Conservation (phyloP, 768 basidiomycete species). For the Mrakia hoshinonis region DNA sequence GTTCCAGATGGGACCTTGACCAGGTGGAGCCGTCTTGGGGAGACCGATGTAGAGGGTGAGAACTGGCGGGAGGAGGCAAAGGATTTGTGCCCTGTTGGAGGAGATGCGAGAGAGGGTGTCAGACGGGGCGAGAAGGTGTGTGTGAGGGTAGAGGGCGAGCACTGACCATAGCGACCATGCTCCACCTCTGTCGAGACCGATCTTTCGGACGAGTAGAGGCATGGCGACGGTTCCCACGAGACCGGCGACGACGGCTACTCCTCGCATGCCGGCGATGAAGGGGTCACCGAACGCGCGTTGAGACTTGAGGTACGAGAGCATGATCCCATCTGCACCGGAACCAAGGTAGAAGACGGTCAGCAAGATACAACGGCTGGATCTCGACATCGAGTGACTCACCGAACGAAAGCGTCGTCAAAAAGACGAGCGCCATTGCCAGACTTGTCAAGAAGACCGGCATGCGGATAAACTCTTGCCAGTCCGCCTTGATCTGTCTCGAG, state of each 20-base stretch:
- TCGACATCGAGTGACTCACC: slow-evolving; percentile 29
- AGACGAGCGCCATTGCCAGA: slow-evolving; percentile 45
- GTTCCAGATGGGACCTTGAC: slow-evolving; percentile 38
- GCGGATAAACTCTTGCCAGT: slow-evolving; percentile 44
- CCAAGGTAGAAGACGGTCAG: not conserved
- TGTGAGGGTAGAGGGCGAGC: too few relatives aligned
- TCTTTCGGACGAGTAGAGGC: slow-evolving; percentile 43
- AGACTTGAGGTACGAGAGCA: slow-evolving; percentile 50
- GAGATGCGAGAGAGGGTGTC: not conserved
- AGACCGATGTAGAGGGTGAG: slow-evolving; percentile 43
- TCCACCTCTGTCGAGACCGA: slow-evolving; percentile 48
- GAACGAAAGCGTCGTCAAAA: slow-evolving; percentile 46
- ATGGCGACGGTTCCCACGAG: slow-evolving; percentile 47
- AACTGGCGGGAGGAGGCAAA: slow-evolving; percentile 47
- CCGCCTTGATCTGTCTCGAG: slow-evolving; percentile 6
- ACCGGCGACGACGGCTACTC: slow-evolving; percentile 46
- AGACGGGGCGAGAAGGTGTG: not conserved
- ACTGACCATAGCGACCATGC: slow-evolving; percentile 49
- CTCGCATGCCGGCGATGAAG: slow-evolving; percentile 50
- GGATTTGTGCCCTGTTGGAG: slow-evolving; percentile 41
- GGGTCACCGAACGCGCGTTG: slow-evolving; percentile 44
- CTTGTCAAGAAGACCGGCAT: slow-evolving; percentile 44
- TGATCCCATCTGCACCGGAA: slow-evolving; percentile 42
- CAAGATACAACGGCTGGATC: not conserved
- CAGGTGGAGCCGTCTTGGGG: slow-evolving; percentile 11